Conservation (phyloP, 2,329 filamentous ascomycete species). For the Phialocephala subalpina region DNA sequence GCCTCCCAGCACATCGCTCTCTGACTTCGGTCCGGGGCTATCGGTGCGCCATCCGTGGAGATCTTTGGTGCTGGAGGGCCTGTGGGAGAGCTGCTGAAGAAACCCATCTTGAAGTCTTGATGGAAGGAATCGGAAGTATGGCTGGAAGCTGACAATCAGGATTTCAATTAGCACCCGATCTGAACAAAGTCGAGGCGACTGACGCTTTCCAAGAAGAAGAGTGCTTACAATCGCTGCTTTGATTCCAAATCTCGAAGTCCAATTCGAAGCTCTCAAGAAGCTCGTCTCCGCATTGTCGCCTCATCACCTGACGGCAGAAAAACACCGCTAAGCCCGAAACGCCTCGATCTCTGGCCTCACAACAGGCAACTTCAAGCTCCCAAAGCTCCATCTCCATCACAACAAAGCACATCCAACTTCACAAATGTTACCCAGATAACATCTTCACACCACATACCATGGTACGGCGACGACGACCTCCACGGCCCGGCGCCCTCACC, state of each 20-base stretch:
- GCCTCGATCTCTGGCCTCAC: conserved; percentile 20
- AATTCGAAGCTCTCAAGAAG: neutral
- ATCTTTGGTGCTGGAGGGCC: conserved; percentile 51
- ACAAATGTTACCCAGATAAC: conserved; percentile 11
- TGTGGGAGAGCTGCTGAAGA: conserved; percentile 49
- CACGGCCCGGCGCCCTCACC: conserved; percentile 69
- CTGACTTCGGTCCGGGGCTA: conserved; percentile 86
- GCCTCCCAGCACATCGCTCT: conserved; percentile 89
- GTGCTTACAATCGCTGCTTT: neutral
- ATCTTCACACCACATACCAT: conserved; percentile 29
- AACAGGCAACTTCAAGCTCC: conserved; percentile 10
- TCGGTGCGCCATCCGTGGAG: conserved; percentile 65
- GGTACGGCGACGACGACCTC: conserved; percentile 63
- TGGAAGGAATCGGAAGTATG: neutral
- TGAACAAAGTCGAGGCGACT: too few species aligned
- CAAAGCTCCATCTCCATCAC: neutral
- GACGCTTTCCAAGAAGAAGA: too few species aligned
- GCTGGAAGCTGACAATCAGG: neutral
- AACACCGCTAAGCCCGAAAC: conserved; percentile 13
- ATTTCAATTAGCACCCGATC: neutral
- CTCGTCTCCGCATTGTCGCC: neutral
- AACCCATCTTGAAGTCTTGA: conserved; percentile 54
- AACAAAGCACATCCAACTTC: neutral
- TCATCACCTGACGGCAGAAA: conserved; percentile 31
- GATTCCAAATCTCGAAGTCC: neutral